These are phyloP conservation scores for Teratosphaeria nubilosa DNA, from an alignment of 2,329 filamentous ascomycete species.

Conservation along the genomic window DNA sequence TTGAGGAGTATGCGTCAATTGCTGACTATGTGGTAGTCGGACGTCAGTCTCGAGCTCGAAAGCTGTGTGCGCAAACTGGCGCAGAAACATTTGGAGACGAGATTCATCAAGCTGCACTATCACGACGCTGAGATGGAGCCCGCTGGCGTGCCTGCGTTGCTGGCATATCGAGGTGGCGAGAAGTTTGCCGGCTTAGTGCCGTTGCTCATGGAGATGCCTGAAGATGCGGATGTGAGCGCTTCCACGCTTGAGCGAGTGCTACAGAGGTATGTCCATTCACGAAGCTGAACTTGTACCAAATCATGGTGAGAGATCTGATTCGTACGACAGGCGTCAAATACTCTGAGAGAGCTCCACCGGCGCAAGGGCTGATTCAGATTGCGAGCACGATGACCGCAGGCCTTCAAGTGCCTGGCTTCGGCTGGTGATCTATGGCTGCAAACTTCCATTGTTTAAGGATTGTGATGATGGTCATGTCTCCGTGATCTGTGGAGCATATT, in stretches of 20 bases:
- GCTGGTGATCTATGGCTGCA: too few relatives aligned
- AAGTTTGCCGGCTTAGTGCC: slow-evolving; percentile 85
- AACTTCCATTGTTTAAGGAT: too few relatives aligned
- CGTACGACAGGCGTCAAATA: background rate
- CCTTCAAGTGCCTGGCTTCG: too few relatives aligned
- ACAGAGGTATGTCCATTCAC: slow-evolving; percentile 33
- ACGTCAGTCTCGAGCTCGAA: slow-evolving; percentile 70
- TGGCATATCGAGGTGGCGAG: slow-evolving; percentile 83
- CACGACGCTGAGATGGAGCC: slow-evolving; percentile 91
- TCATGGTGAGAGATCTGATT: background rate
- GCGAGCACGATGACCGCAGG: too few relatives aligned
- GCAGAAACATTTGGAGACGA: slow-evolving; percentile 56
- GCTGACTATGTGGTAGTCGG: slow-evolving; percentile 47
- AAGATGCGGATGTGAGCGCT: slow-evolving; percentile 41
- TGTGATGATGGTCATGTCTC: background rate
- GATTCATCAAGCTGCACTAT: slow-evolving; percentile 85
- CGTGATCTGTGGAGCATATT: background rate
- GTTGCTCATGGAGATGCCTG: slow-evolving; percentile 73
- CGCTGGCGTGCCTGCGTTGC: slow-evolving; percentile 73
- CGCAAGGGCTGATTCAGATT: too few relatives aligned
- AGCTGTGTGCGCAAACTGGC: slow-evolving; percentile 68
- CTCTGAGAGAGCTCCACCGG: background rate
- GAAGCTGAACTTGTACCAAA: too few relatives aligned
- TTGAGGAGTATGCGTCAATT: background rate
- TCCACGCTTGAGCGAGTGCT: slow-evolving; percentile 48